Base-by-base conservation (phyloP, 768 basidiomycete species). In the Sutorius australiensis region DNA sequence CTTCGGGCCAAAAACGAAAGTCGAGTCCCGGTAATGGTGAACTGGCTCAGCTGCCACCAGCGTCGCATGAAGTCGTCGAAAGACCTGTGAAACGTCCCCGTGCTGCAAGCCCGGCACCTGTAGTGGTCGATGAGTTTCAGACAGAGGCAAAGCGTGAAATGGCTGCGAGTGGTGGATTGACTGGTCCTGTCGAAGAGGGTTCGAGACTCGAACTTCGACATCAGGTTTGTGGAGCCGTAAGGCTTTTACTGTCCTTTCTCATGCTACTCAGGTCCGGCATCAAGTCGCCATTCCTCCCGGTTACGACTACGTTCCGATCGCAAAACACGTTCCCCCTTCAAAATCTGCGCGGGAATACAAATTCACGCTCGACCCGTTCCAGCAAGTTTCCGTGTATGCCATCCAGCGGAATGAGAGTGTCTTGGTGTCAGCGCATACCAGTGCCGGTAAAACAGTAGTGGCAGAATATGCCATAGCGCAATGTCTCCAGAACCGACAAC, bases 381-480 rank as follows among this genome's bases (percentile, higher is more conserved):
- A 98, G 64, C 81, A 86, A 65, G 93, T 98, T 41, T 94, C 95
- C 2, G 84, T 98, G 8, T 81, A 90, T 57, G 94, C 93, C 36
- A 98, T 99, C 46, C 93, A 99, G 68, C 81, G 97, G 36, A 95
- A 97, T 67, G 97, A 99, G 75, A 93, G 90, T 63, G 95, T 98
- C 5, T 78, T 99, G 46, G 97, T 99, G 14, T 98, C 95, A 21
- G 97, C 97, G 0, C 97, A 99, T 75, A 99, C 97, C 6, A 95
- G 92, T 72, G 97, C 97, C 33, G 97, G 97, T 65, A 99, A 99
- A 75, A 99, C 97, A 2, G 97, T 98, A 57, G 97, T 99, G 55
- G 97, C 97, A 42, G 97, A 99, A 76, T 99, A 98, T 72, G 97
- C 97, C 42, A 98, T 99, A 66, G 97, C 97, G 0, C 92, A 93